Evolutionary conservation across 2,329 filamentous ascomycete species (phyloP).

Genomic region (Phialophora verrucosa): DNA sequence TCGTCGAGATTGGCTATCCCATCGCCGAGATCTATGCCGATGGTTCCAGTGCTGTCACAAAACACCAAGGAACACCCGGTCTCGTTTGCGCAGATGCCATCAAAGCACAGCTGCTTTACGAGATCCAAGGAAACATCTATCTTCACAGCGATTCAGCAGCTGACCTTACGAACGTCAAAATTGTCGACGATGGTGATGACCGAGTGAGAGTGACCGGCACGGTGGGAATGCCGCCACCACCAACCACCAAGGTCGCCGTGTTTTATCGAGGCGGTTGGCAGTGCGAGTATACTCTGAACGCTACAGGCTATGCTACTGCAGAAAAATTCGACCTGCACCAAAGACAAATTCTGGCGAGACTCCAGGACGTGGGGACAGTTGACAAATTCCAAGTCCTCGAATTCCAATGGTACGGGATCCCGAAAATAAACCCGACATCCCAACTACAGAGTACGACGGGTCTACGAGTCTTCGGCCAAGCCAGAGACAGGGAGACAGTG

Average conservation of each 20-base stretch:
- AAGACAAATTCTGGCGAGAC: conserved; percentile 23
- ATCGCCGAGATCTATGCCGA: conserved; percentile 56
- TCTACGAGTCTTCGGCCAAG: background rate
- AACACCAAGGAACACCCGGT: conserved; percentile 51
- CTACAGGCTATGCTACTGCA: conserved; percentile 54
- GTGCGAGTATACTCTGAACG: conserved; percentile 52
- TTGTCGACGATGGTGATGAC: conserved; percentile 46
- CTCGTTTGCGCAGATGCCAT: conserved; percentile 47
- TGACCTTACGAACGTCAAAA: conserved; percentile 45
- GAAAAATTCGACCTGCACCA: conserved; percentile 46
- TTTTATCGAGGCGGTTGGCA: conserved; percentile 57
- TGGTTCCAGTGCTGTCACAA: conserved; percentile 56
- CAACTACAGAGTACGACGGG: background rate
- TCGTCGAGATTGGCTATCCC: conserved; percentile 46
- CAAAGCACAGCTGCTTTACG: conserved; percentile 56
- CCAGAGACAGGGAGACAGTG: background rate
- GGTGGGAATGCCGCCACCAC: conserved; percentile 51
- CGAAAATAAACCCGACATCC: background rate
- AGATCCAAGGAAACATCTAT: conserved; percentile 56
- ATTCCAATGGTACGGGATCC: background rate
- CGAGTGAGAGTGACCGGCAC: conserved; percentile 50
- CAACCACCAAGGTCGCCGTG: conserved; percentile 59
- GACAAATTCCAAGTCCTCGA: background rate
- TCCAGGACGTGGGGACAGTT: background rate
- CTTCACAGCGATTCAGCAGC: conserved; percentile 56